These are phyloP conservation scores for Cladosporium oxysporum DNA, from an alignment of 2,329 filamentous ascomycete species.

Conservation along the genomic window DNA sequence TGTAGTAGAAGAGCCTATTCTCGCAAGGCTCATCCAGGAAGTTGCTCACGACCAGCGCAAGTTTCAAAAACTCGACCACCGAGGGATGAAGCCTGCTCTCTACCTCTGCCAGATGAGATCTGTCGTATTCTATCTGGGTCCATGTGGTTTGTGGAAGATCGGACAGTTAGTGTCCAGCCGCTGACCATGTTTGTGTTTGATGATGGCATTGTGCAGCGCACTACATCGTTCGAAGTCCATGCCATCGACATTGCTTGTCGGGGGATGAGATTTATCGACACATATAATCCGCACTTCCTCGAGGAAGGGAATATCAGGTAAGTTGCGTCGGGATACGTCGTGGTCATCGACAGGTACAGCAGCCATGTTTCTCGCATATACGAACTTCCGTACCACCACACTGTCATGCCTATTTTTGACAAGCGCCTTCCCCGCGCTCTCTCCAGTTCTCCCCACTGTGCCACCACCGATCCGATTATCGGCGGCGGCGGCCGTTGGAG, in stretches of 20 bases:
- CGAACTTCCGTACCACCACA: no score
- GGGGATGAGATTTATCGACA: neutral
- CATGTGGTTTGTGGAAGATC: neutral
- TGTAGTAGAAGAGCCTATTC: neutral
- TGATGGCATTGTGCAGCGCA: conserved; percentile 6
- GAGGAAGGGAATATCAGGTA: neutral
- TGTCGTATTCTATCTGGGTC: neutral
- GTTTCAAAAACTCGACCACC: neutral
- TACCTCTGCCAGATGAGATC: neutral
- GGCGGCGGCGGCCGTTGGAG: neutral
- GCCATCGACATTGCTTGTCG: neutral
- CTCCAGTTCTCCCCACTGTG: conserved; percentile 1
- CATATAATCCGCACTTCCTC: neutral
- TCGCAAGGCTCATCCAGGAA: no score
- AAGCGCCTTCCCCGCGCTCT: conserved; percentile 1
- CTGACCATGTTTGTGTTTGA: neutral
- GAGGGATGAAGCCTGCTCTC: neutral
- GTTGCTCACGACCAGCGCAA: neutral
- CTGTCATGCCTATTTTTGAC: neutral
- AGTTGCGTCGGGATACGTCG: no score
- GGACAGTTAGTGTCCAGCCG: neutral
- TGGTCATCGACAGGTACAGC: neutral
- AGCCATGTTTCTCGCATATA: neutral
- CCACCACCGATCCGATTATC: neutral
- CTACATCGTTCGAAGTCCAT: conserved; percentile 7